phyloP scores from a whole-genome alignment of 1,284 basidiomycete genomes.

The Tremellales sp. region DNA sequence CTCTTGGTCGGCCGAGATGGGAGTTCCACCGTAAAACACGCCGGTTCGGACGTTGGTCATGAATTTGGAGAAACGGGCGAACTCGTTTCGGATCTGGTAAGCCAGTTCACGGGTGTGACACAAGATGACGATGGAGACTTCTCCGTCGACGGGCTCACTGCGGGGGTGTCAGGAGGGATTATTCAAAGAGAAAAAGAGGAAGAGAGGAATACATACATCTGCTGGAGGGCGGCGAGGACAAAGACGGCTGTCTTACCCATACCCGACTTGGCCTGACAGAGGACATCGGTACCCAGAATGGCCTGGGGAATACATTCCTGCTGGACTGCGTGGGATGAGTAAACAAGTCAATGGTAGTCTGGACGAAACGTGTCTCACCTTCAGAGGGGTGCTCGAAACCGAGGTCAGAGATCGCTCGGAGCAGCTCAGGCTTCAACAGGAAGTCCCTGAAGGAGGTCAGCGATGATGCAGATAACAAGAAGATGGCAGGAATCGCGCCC shows the following conservation, averaged over 20 bases:
- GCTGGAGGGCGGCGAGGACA: slow-evolving; percentile 94
- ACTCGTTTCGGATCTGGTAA: slow-evolving; percentile 99
- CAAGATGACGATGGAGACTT: slow-evolving; percentile 94
- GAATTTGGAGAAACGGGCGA: slow-evolving; percentile 98
- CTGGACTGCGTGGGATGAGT: slow-evolving; percentile 64
- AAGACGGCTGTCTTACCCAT: slow-evolving; percentile 99
- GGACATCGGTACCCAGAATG: slow-evolving; percentile 97
- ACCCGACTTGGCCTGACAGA: slow-evolving; percentile 99
- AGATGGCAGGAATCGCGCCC: slow-evolving; percentile 35
- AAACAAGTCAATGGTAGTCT: background rate
- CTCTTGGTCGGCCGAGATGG: slow-evolving; percentile 91
- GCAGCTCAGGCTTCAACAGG: slow-evolving; percentile 91
- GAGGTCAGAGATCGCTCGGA: slow-evolving; percentile 96
- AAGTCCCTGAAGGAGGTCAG: slow-evolving; percentile 70
- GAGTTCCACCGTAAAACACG: slow-evolving; percentile 97
- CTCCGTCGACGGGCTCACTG: slow-evolving; percentile 90
- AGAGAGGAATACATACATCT: slow-evolving; percentile 55
- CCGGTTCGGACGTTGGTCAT: slow-evolving; percentile 98
- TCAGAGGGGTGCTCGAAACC: slow-evolving; percentile 99
- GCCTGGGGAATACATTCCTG: slow-evolving; percentile 99
- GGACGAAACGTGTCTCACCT: slow-evolving; percentile 58
- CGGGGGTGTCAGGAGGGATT: background rate
- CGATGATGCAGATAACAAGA: background rate
- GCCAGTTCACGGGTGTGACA: slow-evolving; percentile 99
- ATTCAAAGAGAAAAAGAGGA: background rate